Conservation (phyloP, 352 stramenopile genomes). For the Globisporangium paddicum region DNA sequence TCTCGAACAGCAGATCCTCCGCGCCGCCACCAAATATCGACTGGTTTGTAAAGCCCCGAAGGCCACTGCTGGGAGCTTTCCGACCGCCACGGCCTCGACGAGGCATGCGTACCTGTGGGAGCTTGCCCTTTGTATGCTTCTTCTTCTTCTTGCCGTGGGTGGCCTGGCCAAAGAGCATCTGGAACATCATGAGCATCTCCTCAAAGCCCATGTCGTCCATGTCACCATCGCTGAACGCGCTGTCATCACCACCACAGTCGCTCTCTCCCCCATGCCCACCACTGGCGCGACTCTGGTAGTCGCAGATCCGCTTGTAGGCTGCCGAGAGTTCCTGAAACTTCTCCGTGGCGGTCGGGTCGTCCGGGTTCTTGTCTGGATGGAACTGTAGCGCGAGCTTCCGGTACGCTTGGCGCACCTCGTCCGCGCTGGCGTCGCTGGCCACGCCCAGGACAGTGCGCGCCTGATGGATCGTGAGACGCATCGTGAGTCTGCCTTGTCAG, state of each 20-base stretch:
- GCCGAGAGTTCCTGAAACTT: constrained; percentile 68
- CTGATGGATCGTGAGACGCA: constrained; percentile 36
- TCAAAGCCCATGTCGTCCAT: constrained; percentile 40
- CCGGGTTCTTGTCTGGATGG: constrained; percentile 71
- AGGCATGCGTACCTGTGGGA: constrained; percentile 7
- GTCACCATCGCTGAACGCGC: constrained; percentile 23
- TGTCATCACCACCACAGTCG: constrained; percentile 24
- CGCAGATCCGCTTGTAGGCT: constrained; percentile 67
- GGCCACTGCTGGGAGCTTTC: background rate
- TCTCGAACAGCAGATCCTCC: constrained; percentile 13
- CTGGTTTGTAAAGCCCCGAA: background rate
- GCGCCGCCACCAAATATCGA: constrained; percentile 9
- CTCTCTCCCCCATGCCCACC: constrained; percentile 2
- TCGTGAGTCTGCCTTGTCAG: background rate
- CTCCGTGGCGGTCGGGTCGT: constrained; percentile 47
- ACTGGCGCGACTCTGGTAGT: constrained; percentile 27
- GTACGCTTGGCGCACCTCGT: constrained; percentile 59
- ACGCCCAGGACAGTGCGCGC: constrained; percentile 44
- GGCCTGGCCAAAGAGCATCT: constrained; percentile 54
- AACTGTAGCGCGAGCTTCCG: constrained; percentile 54
- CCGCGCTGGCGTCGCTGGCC: constrained; percentile 25
- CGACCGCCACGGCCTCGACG: constrained; percentile 1
- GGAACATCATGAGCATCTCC: constrained; percentile 75
- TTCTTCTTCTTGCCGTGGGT: background rate
- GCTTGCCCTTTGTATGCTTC: constrained; percentile 3